Base-by-base conservation (phyloP, 192 early-diverging fungal genomes). In the Podochytrium sp. region DNA sequence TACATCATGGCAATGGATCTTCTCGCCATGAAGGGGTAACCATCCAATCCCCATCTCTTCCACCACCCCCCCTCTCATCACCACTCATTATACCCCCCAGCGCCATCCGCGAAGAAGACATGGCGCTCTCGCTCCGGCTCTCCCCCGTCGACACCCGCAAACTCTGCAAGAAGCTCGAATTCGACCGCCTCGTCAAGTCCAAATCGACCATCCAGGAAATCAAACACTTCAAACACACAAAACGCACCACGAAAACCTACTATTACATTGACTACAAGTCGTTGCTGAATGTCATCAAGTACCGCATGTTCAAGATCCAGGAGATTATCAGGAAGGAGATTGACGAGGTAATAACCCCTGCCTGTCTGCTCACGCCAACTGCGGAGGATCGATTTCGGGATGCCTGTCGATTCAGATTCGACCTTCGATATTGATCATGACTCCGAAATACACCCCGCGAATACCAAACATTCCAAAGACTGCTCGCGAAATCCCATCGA, bases 221-320 rank as follows among this genome's bases (percentile, higher is more conserved):
- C 20, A 49, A 72, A 27, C 71, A 79, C 42, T 47, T 37, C 63
- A 60, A 64, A 29, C 65, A 75, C 65, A 73, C 74, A n/a, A 61
- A 77, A 32, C 75, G 74, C 50, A 63, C 72, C 25, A 70, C 41
- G 34, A 18, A 68, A 38, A 61, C 76, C 14, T 76, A 76, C 63
- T 95, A 93, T 78, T 94, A 93, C 76, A 84, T 98, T 14, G 96
- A 98, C 81, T 96, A 95, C 82, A 93, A 92, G 75, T 85, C 90
- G n/a, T 94, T 96, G 80, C 92, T 98, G 0, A 91, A 96, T 69
- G 94, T 95, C 5, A 91, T 96, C 53, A 96, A 95, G 73, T 96
- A 87, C 87, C 91, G 92, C 72, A 94, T 98, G 76, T 93, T 89
- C 84, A 90, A 89, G 78, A 92, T 98, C 41, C 75, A 76, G 23